Base-by-base conservation (phyloP, 306 rosid genomes). In the Ammopiptanthus mongolicus region DNA sequence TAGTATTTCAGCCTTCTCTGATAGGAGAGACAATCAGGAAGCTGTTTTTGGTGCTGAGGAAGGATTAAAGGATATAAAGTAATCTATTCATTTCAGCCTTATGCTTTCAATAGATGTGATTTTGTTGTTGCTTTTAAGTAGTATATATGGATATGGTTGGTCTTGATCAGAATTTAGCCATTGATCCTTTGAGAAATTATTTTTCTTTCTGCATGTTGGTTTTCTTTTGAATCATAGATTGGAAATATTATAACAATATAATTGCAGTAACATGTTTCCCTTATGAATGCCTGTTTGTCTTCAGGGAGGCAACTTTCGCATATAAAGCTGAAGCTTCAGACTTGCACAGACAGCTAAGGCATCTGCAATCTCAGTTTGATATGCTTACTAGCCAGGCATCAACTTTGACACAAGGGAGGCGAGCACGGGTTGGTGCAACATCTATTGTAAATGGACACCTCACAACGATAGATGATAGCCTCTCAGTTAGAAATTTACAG, bases 341-440 rank as follows among this genome's bases (percentile, higher is more conserved):
- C 83, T 78, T 92, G 84, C 96, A 87, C 72, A 92, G 89, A 72
- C 93, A 90, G 76, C 90, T 90, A 34, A 78, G 84, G 66, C 89
- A 86, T 42, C 86, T 90, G 53, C 97, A 87, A 50, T 87, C 88
- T 28, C 99, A 95, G 78, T 90, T 82, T 22, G 99, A 92, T 73
- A 84, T 92, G 97, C 96, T 95, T 10, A 86, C 93, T 14, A 76
- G 87, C 74, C 96, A 95, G 84, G 92, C 92, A 18, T 92, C 99
- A 0, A 73, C 83, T 34, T 86, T 92, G 88, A 90, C 85, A 6
- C 99, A 92, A 80, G 99, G 99, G 65, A 95, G 97, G 65, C 88
- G 99, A 44, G 86, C 97, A 1, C 87, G 99, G 9, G 97, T 95
- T 78, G 87, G 90, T 65, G 97, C 99, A n/a, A 92, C 99, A 69